Percentiles rank a stretch among this genome's conserved stretches.
phyloP scores from a whole-genome alignment of 768 basidiomycete genomes.

The Lactifluus subvellereus region DNA sequence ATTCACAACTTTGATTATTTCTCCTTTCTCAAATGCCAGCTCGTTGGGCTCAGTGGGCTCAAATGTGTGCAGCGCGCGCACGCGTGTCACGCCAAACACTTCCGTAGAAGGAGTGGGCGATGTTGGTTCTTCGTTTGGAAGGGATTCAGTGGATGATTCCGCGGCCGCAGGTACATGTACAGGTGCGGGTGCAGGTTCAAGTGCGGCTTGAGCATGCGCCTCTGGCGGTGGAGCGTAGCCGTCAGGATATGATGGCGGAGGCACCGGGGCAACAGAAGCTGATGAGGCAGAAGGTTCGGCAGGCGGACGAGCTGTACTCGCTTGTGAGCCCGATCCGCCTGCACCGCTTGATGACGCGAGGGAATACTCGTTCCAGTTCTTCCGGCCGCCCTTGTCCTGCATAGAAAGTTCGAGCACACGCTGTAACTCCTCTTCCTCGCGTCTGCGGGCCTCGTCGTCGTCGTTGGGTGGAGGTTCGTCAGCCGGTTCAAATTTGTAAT shows the following conservation, averaged over 20 bases:
- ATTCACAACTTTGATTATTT: slow-evolving; percentile 92
- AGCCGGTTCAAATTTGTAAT: slow-evolving; percentile 62
- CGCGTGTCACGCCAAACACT: slow-evolving; percentile 59
- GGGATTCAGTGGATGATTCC: slow-evolving; percentile 20
- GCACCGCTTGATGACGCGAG: slow-evolving; percentile 35
- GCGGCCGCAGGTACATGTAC: slow-evolving; percentile 25
- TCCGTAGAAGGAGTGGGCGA: slow-evolving; percentile 28
- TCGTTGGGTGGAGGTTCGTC: slow-evolving; percentile 60
- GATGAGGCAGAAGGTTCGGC: slow-evolving; percentile 25
- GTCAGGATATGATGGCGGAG: slow-evolving; percentile 37
- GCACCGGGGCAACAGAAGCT: slow-evolving; percentile 23
- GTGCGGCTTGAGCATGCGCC: not conserved
- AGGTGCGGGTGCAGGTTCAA: not conserved
- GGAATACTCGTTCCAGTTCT: slow-evolving; percentile 45
- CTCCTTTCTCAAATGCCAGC: slow-evolving; percentile 85
- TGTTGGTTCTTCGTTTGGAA: slow-evolving; percentile 29
- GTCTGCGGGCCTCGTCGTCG: slow-evolving; percentile 73
- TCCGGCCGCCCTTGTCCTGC: slow-evolving; percentile 80
- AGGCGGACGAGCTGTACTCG: slow-evolving; percentile 23
- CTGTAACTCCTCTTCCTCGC: slow-evolving; percentile 93
- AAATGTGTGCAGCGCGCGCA: slow-evolving; percentile 84
- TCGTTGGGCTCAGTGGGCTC: slow-evolving; percentile 85
- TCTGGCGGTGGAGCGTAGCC: slow-evolving; percentile 46
- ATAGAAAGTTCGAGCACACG: slow-evolving; percentile 91
- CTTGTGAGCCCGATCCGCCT: slow-evolving; percentile 29